phyloP scores from a whole-genome alignment of 805 yeast species.

The Cyberlindnera euphorbiiphila region DNA sequence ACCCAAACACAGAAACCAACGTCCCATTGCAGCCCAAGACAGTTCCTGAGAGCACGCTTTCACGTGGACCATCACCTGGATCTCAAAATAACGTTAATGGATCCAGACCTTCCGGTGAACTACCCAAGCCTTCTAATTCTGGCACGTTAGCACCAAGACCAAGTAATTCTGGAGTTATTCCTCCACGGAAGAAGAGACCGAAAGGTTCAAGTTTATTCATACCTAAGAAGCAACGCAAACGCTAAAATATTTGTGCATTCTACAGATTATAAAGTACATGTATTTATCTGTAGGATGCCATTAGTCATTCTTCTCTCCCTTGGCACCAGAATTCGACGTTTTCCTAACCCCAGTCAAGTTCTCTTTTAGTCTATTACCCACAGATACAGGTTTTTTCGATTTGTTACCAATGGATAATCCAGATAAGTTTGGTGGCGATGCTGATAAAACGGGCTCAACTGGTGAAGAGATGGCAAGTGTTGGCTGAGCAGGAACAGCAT shows the following conservation, averaged over 20 bases:
- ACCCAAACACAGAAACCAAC: no score
- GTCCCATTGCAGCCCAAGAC: no score
- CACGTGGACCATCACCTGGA: no score
- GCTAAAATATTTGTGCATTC: neutral
- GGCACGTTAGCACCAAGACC: slow-evolving; percentile 8
- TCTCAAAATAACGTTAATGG: no score
- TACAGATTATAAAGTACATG: neutral
- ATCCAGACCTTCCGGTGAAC: no score
- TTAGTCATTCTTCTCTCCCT: slow-evolving; percentile 11
- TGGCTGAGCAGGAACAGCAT: slow-evolving; percentile 6
- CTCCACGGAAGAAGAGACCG: slow-evolving; percentile 7
- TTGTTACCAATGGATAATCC: no score
- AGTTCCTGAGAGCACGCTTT: no score
- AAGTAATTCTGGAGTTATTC: slow-evolving; percentile 1
- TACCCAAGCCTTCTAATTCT: slow-evolving; percentile 10
- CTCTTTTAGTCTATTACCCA: slow-evolving; percentile 14
- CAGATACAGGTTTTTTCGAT: no score
- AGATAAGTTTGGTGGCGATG: slow-evolving; percentile 13
- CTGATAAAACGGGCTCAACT: slow-evolving; percentile 10
- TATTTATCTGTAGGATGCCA: neutral
- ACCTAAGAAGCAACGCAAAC: neutral
- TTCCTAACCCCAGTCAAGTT: slow-evolving; percentile 6
- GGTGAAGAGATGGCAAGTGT: slow-evolving; percentile 6
- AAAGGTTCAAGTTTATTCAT: slow-evolving; percentile 1
- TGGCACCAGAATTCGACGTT: neutral